A percentile compares a stretch with the other conserved stretches of the same genome.
These are phyloP conservation scores for Yamadazyma siamensis DNA, from an alignment of 1,139 yeast genomes.

Conservation along the genomic window DNA sequence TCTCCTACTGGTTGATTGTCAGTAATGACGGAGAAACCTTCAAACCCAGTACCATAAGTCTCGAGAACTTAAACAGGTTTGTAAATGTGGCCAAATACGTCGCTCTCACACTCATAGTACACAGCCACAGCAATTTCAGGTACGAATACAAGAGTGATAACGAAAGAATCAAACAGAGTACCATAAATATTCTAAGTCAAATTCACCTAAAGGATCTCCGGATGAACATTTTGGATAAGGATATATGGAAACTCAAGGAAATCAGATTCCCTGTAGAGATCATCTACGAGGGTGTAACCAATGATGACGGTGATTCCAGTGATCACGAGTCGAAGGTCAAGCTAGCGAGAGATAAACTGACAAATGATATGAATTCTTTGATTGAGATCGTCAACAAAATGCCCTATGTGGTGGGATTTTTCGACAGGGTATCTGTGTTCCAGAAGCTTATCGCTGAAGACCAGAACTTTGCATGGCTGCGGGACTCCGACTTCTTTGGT, in stretches of 20 bases:
- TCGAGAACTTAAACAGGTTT: conserved; percentile 44
- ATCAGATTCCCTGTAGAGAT: conserved; percentile 19
- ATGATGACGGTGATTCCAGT: conserved; percentile 15
- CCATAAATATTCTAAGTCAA: conserved; percentile 60
- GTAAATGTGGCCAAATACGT: conserved; percentile 50
- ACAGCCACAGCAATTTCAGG: conserved; percentile 1
- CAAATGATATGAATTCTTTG: conserved; percentile 17
- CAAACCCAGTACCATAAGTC: conserved; percentile 39
- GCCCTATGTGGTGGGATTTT: conserved; percentile 81
- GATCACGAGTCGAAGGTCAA: conserved; percentile 14
- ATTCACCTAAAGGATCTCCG: conserved; percentile 69
- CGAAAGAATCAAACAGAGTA: conserved; percentile 27
- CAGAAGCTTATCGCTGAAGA: conserved; percentile 61
- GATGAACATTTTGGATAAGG: conserved; percentile 47
- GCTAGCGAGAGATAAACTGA: conserved; percentile 5
- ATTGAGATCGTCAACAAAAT: conserved; percentile 55
- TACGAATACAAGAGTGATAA: background rate
- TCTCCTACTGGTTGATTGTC: conserved; percentile 51
- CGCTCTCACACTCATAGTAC: conserved; percentile 54
- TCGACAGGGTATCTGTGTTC: conserved; percentile 68
- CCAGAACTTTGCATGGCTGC: too few species aligned
- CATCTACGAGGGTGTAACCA: too few species aligned
- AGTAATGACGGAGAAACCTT: conserved; percentile 70
- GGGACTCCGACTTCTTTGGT: background rate
- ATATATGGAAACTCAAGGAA: conserved; percentile 53